These are phyloP conservation scores for Auxenochlorella pyrenoidosa DNA, from an alignment of 139 green algal genomes.

Conservation along the genomic window DNA sequence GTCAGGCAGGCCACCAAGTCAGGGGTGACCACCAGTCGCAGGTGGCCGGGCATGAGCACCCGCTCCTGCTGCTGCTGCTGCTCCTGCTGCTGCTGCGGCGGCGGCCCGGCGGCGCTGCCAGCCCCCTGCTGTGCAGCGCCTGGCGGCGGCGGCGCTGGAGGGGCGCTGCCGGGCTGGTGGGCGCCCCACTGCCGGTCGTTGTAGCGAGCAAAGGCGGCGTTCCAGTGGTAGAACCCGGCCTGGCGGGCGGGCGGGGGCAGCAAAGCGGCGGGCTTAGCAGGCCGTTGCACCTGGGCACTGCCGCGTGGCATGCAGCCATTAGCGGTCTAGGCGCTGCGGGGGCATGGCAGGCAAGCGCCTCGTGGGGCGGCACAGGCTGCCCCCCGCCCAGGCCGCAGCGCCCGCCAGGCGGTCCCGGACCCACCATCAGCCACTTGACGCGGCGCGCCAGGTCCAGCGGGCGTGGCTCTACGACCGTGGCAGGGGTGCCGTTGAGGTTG, in stretches of 20 bases:
- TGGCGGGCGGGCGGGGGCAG: background rate
- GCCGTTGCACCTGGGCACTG: too few species aligned
- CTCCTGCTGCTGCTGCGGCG: background rate
- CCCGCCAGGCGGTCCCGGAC: background rate
- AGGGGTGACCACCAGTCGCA: constrained; percentile 46
- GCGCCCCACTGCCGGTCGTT: constrained; percentile 15
- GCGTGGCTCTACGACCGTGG: constrained; percentile 61
- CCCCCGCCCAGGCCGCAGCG: too few species aligned
- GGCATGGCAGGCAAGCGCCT: too few species aligned
- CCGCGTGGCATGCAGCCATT: too few species aligned
- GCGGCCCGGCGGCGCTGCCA: background rate
- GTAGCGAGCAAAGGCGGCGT: constrained; percentile 34
- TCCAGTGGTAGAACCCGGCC: constrained; percentile 48
- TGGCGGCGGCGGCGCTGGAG: background rate
- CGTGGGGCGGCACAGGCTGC: too few species aligned
- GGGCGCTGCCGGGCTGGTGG: background rate
- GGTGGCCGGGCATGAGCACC: constrained; percentile 26
- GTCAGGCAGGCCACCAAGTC: constrained; percentile 30
- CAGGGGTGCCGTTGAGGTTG: constrained; percentile 53
- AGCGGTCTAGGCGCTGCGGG: too few species aligned
- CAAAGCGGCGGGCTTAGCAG: too few species aligned
- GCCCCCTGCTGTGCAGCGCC: too few species aligned
- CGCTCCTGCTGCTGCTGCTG: background rate
- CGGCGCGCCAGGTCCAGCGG: constrained; percentile 45
- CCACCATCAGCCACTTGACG: constrained; percentile 36